Conservation (phyloP, 2,329 filamentous ascomycete species). For the Phaeosphaeria sp. region DNA sequence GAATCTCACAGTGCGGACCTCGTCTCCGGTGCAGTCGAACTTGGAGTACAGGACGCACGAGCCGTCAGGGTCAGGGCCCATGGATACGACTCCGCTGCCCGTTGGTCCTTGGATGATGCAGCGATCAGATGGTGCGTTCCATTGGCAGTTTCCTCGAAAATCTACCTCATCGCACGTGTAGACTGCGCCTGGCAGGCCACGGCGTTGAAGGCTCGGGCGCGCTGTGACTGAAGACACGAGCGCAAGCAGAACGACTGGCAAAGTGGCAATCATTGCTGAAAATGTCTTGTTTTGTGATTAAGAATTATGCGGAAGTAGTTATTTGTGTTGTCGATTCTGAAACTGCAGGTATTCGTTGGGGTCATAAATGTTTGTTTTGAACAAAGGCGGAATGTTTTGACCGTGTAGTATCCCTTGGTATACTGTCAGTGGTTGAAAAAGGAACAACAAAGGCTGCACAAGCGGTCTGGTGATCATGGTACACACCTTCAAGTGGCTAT, state of each 20-base stretch:
- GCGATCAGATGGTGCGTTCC: slow-evolving; percentile 28
- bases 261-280: slow-evolving; percentile 9
- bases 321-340: slow-evolving; percentile 5
- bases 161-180: slow-evolving; percentile 39
- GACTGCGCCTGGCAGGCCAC: slow-evolving; percentile 45
- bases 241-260: slow-evolving; percentile 14
- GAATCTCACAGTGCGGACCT: slow-evolving; percentile 29
- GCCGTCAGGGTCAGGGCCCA: slow-evolving; percentile 42
- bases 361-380: slow-evolving; percentile 6
- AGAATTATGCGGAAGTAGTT: slow-evolving; percentile 5
- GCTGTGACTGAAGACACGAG: slow-evolving; percentile 15
- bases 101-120: slow-evolving; percentile 37
- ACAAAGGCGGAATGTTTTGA: slow-evolving; percentile 14
- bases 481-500: slow-evolving; percentile 11
- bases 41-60: slow-evolving; percentile 34
- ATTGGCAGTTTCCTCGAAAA: slow-evolving; percentile 39
- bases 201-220: slow-evolving; percentile 25
- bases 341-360: neutral
- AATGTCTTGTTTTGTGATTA: slow-evolving; percentile 2
- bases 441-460: slow-evolving; percentile 5
- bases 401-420: slow-evolving; percentile 7
- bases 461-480: neutral
- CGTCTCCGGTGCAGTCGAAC: slow-evolving; percentile 26
- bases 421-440: slow-evolving; percentile 1
- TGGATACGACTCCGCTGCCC: slow-evolving; percentile 26